A percentile compares a stretch with the other conserved stretches of the same genome.
Evolutionary conservation across 2,329 filamentous ascomycete species (phyloP).

Genomic region (Ceratocystis ficicola): DNA sequence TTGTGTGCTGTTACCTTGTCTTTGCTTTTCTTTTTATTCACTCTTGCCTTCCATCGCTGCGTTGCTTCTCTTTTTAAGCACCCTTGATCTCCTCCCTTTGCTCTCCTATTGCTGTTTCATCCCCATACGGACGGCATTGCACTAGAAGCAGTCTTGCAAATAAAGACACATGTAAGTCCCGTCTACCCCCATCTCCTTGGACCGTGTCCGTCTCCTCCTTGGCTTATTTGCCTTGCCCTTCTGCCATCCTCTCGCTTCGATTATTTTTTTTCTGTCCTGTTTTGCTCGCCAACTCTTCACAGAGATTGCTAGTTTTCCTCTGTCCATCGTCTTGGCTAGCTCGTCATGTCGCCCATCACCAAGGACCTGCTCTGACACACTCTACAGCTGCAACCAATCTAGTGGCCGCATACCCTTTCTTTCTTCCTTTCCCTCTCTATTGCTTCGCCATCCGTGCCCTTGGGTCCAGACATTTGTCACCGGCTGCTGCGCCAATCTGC

Average conservation of each 20-base stretch:
- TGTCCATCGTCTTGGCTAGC: neutral
- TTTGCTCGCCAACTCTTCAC: neutral
- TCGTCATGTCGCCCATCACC: neutral
- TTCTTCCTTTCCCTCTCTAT: too few relatives aligned
- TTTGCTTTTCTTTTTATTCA: conserved; percentile 6
- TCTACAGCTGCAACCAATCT: neutral
- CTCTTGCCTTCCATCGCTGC: neutral
- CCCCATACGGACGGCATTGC: neutral
- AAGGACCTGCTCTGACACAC: neutral
- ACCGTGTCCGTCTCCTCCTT: neutral
- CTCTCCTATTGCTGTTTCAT: neutral
- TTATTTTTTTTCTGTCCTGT: neutral
- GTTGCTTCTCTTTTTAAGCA: neutral
- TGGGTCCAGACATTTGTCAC: neutral
- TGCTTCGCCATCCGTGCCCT: neutral
- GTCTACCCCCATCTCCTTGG: neutral
- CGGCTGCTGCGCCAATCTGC: conserved; percentile 6
- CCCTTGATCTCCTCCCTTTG: neutral
- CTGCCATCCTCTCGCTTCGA: neutral
- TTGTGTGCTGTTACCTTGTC: neutral
- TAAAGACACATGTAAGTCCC: conserved; percentile 9
- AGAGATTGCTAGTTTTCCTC: neutral
- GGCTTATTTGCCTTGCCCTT: neutral
- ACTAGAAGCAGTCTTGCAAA: neutral
- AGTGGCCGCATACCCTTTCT: neutral